phyloP scores from a whole-genome alignment of 352 stramenopile genomes.

The Saprolegnia parasitica region DNA sequence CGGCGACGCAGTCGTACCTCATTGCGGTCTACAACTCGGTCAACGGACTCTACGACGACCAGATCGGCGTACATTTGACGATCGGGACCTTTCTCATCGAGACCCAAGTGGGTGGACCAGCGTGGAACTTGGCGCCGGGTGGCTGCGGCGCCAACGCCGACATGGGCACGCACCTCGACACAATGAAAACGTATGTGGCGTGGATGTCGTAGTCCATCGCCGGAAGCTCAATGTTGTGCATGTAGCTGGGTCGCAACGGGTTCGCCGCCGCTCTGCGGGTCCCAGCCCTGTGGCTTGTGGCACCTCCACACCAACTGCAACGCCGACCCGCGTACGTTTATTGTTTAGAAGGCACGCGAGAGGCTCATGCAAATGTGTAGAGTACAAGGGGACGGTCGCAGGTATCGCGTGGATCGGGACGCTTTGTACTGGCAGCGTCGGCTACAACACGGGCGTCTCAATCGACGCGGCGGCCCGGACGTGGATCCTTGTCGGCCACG shows the following conservation, averaged over 20 bases:
- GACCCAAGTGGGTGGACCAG: conserved; percentile 11
- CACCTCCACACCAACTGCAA: conserved; percentile 29
- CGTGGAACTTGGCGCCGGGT: conserved; percentile 18
- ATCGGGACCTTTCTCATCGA: conserved; percentile 28
- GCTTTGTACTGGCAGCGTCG: conserved; percentile 14
- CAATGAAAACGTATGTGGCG: conserved; percentile 11
- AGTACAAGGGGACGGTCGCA: conserved; percentile 7
- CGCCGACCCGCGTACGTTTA: conserved; percentile 1
- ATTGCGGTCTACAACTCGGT: conserved; percentile 29
- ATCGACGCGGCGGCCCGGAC: conserved; percentile 15
- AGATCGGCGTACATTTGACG: conserved; percentile 23
- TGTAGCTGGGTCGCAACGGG: conserved; percentile 23
- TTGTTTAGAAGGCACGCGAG: neutral
- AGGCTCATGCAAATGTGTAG: neutral
- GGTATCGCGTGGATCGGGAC: conserved; percentile 25
- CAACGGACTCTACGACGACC: conserved; percentile 27
- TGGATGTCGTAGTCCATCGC: neutral
- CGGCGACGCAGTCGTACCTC: conserved; percentile 15
- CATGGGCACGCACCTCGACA: conserved; percentile 15
- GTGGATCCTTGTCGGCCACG: conserved; percentile 25
- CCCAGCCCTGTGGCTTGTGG: conserved; percentile 16
- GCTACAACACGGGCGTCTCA: conserved; percentile 28
- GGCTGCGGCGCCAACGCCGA: conserved; percentile 16
- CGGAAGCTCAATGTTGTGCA: neutral
- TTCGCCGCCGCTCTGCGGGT: neutral